Evolutionary conservation across 495 filamentous ascomycete species (phyloP), one percentile per base, ranked within the genome.

Genomic region (Aspergillus saccharolyticus): DNA sequence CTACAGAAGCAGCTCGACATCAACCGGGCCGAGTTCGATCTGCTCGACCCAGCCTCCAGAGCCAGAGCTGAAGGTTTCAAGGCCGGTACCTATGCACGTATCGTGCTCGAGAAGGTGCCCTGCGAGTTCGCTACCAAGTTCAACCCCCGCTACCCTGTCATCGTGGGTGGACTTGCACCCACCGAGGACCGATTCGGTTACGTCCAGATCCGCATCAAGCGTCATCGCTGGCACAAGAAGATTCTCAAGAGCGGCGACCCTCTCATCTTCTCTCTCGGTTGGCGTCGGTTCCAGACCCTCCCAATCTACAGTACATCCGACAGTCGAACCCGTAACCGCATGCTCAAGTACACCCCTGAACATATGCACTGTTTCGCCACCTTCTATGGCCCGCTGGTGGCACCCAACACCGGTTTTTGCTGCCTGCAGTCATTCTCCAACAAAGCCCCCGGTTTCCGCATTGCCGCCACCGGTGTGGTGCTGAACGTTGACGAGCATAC

Each of bases 291-390:
- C 77, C 94, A 97, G 71, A 83, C 88, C 3, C 74, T 96, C 57
- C 94, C 94, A 0, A 83, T 97, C 49, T 97, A 97, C 78, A 91
- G 88, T 73, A 96, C 93, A 28, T 95, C 89, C 19, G 95, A 97
- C 71, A 92, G 86, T 57, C 85, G 95, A 46, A 93, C 88, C 6
- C 83, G 94, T 59, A 96, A 97, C 72, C 86, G 94, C 30, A 96
- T 98, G 93, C 81, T 98, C 50, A 98, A 98, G 64, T 98, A 97
- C 71, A 91, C 89, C 1, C 91, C 91, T 3, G 91, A 98, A 76
- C 94, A 98, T 60, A 97, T 97, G 91, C 93, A 97, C 69, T 98
- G 94, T 67, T 93, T 91, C 62, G 93, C 83, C 19, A 96, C 91
- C 52, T 95, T 97, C 73, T 96, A 95, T 64, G 94, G 91, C 3